A percentile compares a stretch with the other conserved stretches of the same genome.
phyloP scores from a whole-genome alignment of 1,284 basidiomycete genomes.

The Trametes pubescens region DNA sequence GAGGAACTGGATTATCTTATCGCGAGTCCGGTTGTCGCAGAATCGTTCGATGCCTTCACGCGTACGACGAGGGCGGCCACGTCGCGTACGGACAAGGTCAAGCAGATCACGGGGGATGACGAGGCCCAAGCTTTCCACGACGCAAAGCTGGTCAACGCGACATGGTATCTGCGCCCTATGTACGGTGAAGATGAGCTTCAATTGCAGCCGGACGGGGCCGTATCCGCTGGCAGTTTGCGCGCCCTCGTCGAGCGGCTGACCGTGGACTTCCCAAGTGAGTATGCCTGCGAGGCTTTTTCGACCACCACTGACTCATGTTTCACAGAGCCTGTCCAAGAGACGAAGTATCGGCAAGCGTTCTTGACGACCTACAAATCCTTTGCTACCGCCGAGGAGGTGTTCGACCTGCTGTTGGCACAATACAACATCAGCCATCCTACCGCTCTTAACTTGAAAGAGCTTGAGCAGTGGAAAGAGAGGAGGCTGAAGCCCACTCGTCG shows the following conservation, averaged over 20 bases:
- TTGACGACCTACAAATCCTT: constrained; percentile 85
- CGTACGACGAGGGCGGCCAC: constrained; percentile 23
- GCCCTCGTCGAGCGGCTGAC: constrained; percentile 79
- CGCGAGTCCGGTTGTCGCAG: constrained; percentile 43
- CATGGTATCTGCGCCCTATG: constrained; percentile 71
- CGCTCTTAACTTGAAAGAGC: constrained; percentile 58
- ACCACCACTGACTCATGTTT: neutral
- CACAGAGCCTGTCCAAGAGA: constrained; percentile 54
- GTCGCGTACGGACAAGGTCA: constrained; percentile 47
- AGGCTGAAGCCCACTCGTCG: constrained; percentile 64
- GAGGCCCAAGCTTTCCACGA: constrained; percentile 50
- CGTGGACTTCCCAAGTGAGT: constrained; percentile 62
- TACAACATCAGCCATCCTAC: constrained; percentile 67
- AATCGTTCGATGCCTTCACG: constrained; percentile 34
- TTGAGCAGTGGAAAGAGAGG: constrained; percentile 71
- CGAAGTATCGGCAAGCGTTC: constrained; percentile 70
- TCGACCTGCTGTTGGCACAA: constrained; percentile 70
- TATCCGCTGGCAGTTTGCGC: constrained; percentile 71
- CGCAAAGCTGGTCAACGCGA: constrained; percentile 47
- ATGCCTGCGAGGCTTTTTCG: neutral
- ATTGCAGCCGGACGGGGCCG: constrained; percentile 61
- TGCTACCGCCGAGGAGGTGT: constrained; percentile 70
- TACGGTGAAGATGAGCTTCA: constrained; percentile 64
- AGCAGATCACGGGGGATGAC: constrained; percentile 54
- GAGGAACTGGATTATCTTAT: constrained; percentile 46